Percentiles rank a stretch among this genome's conserved stretches.
Evolutionary conservation across 768 basidiomycete genomes (phyloP).

Genomic region (Agaricus blazei): DNA sequence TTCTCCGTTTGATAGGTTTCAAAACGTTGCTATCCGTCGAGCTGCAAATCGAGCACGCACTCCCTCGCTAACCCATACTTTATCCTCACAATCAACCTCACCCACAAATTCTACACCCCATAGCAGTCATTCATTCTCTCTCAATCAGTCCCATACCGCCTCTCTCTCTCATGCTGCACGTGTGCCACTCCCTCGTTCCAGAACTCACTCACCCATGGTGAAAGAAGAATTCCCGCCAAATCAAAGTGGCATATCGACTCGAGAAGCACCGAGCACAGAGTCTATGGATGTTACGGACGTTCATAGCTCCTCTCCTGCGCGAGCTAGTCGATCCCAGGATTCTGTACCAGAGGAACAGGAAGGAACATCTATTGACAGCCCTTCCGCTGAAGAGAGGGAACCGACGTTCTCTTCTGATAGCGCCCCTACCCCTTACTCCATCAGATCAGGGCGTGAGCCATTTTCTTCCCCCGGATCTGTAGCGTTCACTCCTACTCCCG

Average conservation of each 20-base stretch:
- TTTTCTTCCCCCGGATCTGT: constrained; percentile 54
- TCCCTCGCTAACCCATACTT: constrained; percentile 62
- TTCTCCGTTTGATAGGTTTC: constrained; percentile 59
- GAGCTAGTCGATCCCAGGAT: constrained; percentile 17
- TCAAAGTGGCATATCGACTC: constrained; percentile 22
- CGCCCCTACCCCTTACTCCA: constrained; percentile 32
- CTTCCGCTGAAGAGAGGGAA: constrained; percentile 31
- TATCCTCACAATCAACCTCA: constrained; percentile 54
- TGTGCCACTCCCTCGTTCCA: constrained; percentile 49
- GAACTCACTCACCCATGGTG: constrained; percentile 42
- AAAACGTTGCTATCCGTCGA: constrained; percentile 56
- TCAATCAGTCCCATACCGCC: constrained; percentile 31
- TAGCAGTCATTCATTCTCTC: constrained; percentile 41
- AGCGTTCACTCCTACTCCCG: constrained; percentile 67
- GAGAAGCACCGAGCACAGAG: constrained; percentile 28
- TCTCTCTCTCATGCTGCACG: constrained; percentile 44
- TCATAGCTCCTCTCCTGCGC: constrained; percentile 37
- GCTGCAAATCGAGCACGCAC: constrained; percentile 50
- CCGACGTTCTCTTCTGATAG: constrained; percentile 75
- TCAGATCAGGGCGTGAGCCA: constrained; percentile 30
- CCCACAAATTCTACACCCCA: constrained; percentile 61
- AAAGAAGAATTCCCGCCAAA: constrained; percentile 12
- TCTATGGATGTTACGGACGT: constrained; percentile 54
- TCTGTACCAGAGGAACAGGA: constrained; percentile 16
- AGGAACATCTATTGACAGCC: constrained; percentile 11